Evolutionary conservation across 768 basidiomycete genomes (phyloP), one percentile per base, ranked within the genome.

Genomic region (Hydnum rufescens): DNA sequence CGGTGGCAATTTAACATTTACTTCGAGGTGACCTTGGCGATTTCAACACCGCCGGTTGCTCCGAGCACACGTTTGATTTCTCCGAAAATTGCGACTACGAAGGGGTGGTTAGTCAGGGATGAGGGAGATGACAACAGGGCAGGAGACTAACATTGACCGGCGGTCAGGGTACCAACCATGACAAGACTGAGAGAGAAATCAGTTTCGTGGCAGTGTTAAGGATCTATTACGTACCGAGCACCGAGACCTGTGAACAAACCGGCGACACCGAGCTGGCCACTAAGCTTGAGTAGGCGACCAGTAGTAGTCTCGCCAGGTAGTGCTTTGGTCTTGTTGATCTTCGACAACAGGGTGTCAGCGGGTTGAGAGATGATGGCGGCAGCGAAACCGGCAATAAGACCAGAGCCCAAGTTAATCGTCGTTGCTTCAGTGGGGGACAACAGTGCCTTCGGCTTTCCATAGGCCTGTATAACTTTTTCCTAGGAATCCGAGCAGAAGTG

Each of bases 331-430:
- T 96, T 96, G 65, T 90, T 88, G 69, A 95, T 88, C 66, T 78
- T 78, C 54, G 89, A 93, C 59, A 95, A 82, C 58, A 96, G 67
- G 34, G 90, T 82, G 66, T 96, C 90, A 59, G 90, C 90, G 48
- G 90, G 90, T 65, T 96, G 90, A 18, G 92, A 96, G 65, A 96
- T 92, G 66, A 89, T 70, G 59, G 92, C 92, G 64, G 88, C 92
- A 63, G 93, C 77, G 61, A 95, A 79, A 80, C 92, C 92, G 64
- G 90, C 86, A 61, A 93, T 77, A 67, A 93, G 82, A 71, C 90
- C 90, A 55, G 86, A 88, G 22, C 74, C 74, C 64, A 95, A 85
- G 58, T 88, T 93, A 60, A 93, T 68, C 57, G 82, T 79, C 60
- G 64, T 64, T 51, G 56, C 49, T 54, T 63, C 61, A 49, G 60